Base-by-base conservation (phyloP, 495 filamentous ascomycete species). In the Aspergillus bertholletiae region DNA sequence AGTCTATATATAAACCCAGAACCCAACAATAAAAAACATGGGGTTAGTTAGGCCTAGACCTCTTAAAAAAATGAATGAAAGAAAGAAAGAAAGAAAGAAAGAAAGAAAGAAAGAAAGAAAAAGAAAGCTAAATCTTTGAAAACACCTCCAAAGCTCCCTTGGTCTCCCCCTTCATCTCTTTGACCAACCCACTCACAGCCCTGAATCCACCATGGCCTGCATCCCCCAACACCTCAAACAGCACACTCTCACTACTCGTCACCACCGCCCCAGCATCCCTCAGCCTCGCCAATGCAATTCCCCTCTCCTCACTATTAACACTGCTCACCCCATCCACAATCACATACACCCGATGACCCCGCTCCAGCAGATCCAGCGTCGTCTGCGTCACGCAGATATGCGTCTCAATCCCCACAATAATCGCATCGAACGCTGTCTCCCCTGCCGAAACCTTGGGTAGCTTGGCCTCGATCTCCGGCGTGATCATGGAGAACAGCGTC, bases 371-470 rank as follows among this genome's bases (percentile, higher is more conserved):
- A 71, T 97, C 94, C 2, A 97, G 77, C 26, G 88, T 83, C 21
- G 93, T 97, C 75, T 97, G 93, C 56, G 89, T 90, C 3, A 98
- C 85, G 73, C 94, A 98, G 64, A 98, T 93, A 68, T 98, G 94
- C 22, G 82, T 80, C 71, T 98, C 94, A 63, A 98, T 96, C 9
- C 94, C 94, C 6, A 95, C 86, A 49, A 77, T 67, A 12, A 70
- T 78, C 35, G 64, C 71, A 54, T 73, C 71, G 7, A 73, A 51
- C 21, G 46, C 47, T 17, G 8, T 7, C n/a, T 54, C 50, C 0
- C 51, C 52, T 3, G 53, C 32, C 1, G 8, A 18, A 5, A 48
- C 63, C 3, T 64, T 62, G 2, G 62, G 71, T 27, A 74, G 60
- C 2, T 67, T 46, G 5, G 68, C 63, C 15, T 62, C 68, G 23